Evolutionary conservation across 768 basidiomycete species (phyloP), one percentile per base, ranked within the genome.

Genomic region (Punctularia strigosozonata): DNA sequence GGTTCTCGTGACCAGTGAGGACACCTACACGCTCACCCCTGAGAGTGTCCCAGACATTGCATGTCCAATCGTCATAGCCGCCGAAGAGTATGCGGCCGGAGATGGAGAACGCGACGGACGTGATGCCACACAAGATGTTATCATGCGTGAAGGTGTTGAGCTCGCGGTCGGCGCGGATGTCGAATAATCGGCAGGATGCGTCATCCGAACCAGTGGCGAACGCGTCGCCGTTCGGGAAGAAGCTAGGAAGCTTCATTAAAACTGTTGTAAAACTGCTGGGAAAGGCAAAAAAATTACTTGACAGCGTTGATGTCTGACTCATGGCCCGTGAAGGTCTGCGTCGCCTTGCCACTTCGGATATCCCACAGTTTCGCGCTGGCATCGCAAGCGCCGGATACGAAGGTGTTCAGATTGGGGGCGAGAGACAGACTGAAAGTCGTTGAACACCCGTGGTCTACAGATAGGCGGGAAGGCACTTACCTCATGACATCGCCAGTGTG

Each of bases 401-500:
- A 99, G 31, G 90, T 73, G 50, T 82, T 97, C 58, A 86, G 83
- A 53, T 85, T 92, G 3, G 94, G 91, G 4, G 84, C 87, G 47
- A 99, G 78, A 4, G 94, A 98, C 51, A 99, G 62, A 55, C 94
- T 98, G 54, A 26, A 46, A 28, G 39, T 21, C 38, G 37, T 28
- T 31, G 38, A 42, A 48, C 44, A 28, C 47, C 47, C 30, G 31
- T 22, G 30, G 28, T 37, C 31, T 31, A 39, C 6, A 40, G 3
- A 37, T 10, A 22, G 17, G 33, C 30, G 40, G 22, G n/a, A 30
- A 36, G 2, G 20, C 20, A 56, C 71, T 50, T 53, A 94, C 94
- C 91, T 97, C 94, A 99, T 99, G 43, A 99, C 94, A 65, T 99
- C 94, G 31, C 95, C 94, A 13, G 95, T 97, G 57, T 99, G 94